Evolutionary conservation across 306 rosid species (phyloP).

Genomic region (Oxytropis ochrocephala): DNA sequence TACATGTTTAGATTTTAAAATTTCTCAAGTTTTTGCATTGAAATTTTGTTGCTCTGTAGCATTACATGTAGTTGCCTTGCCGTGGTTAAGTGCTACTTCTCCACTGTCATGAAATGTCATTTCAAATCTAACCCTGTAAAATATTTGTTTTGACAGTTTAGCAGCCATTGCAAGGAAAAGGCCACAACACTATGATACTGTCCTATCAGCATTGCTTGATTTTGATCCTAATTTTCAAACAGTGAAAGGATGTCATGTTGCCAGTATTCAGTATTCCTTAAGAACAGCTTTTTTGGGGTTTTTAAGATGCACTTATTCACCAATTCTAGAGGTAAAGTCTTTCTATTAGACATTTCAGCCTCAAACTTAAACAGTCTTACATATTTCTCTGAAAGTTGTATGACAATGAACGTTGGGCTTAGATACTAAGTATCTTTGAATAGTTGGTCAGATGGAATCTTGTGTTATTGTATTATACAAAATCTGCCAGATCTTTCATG

Average conservation of each 20-base stretch:
- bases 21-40: background rate
- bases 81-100: background rate
- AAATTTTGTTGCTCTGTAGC: slow-evolving; percentile 5
- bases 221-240: slow-evolving; percentile 66
- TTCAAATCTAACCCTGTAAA: slow-evolving; percentile 23
- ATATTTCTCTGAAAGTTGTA: background rate
- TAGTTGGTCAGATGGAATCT: background rate
- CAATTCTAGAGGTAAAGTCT: slow-evolving; percentile 67
- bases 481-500: background rate
- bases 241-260: slow-evolving; percentile 64
- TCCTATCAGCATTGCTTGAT: slow-evolving; percentile 70
- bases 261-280: slow-evolving; percentile 75
- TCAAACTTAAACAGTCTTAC: background rate
- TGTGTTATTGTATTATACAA: slow-evolving; percentile 1
- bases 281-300: slow-evolving; percentile 92
- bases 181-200: slow-evolving; percentile 57
- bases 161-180: slow-evolving; percentile 85
- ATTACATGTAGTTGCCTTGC: slow-evolving; percentile 20
- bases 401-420: background rate
- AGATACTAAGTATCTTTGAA: background rate
- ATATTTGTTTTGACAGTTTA: slow-evolving; percentile 55
- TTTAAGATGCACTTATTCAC: slow-evolving; percentile 73
- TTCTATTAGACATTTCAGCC: background rate
- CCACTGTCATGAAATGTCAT: background rate
- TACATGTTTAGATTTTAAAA: background rate